Evolutionary conservation across 306 rosid species (phyloP).

Genomic region (Malus sylvestris): DNA sequence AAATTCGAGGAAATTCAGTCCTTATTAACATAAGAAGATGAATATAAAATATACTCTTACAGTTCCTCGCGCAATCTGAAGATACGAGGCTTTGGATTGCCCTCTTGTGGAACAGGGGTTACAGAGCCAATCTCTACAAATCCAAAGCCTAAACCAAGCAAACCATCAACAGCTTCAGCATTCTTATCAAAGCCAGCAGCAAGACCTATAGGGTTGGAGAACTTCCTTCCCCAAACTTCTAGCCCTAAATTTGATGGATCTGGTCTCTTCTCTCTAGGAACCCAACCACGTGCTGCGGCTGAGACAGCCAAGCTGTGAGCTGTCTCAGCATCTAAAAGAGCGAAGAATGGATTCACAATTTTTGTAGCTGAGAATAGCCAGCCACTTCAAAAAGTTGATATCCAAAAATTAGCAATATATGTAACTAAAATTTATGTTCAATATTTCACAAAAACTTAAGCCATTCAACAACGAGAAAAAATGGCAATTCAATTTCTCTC

Average conservation of each 20-base stretch:
- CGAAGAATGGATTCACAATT: conserved; percentile 85
- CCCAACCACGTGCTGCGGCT: conserved; percentile 97
- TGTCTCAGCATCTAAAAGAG: conserved; percentile 83
- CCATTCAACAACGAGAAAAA: neutral
- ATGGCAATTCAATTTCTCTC: too few species aligned
- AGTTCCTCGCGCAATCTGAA: conserved; percentile 71
- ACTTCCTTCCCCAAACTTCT: conserved; percentile 97
- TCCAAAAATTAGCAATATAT: conserved; percentile 21
- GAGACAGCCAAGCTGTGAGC: conserved; percentile 80
- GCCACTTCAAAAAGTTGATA: conserved; percentile 55
- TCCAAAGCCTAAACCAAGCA: conserved; percentile 88
- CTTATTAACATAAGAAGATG: conserved; percentile 16
- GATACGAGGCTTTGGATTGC: conserved; percentile 92
- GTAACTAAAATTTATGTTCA: conserved; percentile 10
- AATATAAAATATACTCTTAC: conserved; percentile 28
- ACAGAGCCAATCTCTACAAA: conserved; percentile 97
- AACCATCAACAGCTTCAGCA: conserved; percentile 90
- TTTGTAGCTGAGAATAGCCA: conserved; percentile 95
- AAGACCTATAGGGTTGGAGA: conserved; percentile 90
- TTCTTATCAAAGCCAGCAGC: conserved; percentile 99
- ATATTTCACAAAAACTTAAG: conserved; percentile 1
- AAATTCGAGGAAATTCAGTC: neutral
- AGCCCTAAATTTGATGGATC: conserved; percentile 61
- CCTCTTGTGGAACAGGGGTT: conserved; percentile 92
- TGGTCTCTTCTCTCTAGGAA: conserved; percentile 92